A percentile compares a stretch with the other conserved stretches of the same genome.
These are phyloP conservation scores for Chrysosporium queenslandicum DNA, from an alignment of 2,329 filamentous ascomycete species.

Conservation along the genomic window DNA sequence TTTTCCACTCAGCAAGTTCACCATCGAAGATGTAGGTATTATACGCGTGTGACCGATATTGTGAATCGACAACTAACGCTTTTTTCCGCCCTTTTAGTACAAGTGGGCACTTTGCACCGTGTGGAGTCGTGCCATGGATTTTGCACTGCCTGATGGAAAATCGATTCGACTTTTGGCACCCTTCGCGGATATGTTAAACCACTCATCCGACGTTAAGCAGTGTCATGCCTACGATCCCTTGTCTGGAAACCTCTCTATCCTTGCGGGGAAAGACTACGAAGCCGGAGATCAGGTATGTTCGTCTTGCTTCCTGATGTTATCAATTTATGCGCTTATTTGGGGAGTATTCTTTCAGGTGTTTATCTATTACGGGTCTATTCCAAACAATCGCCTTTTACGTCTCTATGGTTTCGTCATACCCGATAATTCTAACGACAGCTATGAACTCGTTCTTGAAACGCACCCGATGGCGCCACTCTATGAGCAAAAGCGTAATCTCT, in stretches of 20 bases:
- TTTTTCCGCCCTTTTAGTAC: slow-evolving; percentile 24
- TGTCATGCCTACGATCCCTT: slow-evolving; percentile 29
- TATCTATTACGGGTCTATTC: slow-evolving; percentile 28
- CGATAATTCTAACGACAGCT: slow-evolving; percentile 30
- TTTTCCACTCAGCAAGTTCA: slow-evolving; percentile 28
- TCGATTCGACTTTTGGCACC: slow-evolving; percentile 25
- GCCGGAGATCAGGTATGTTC: slow-evolving; percentile 25
- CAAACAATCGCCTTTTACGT: slow-evolving; percentile 31
- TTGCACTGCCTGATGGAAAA: slow-evolving; percentile 21
- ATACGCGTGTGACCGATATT: slow-evolving; percentile 18
- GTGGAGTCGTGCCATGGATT: slow-evolving; percentile 30
- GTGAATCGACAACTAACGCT: slow-evolving; percentile 17
- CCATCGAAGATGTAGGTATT: slow-evolving; percentile 27
- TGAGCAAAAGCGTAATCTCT: slow-evolving; percentile 30
- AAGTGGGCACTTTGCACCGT: slow-evolving; percentile 29
- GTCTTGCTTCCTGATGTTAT: slow-evolving; percentile 16
- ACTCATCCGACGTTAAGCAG: slow-evolving; percentile 27
- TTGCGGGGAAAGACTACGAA: slow-evolving; percentile 25
- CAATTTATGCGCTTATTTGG: slow-evolving; percentile 17
- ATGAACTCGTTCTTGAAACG: slow-evolving; percentile 31
- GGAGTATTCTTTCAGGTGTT: slow-evolving; percentile 23
- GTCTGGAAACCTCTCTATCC: slow-evolving; percentile 27
- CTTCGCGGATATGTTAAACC: slow-evolving; percentile 33
- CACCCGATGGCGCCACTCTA: slow-evolving; percentile 28
- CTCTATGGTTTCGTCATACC: slow-evolving; percentile 33